phyloP scores from a whole-genome alignment of 768 basidiomycete species.

The Nidularia sp. region DNA sequence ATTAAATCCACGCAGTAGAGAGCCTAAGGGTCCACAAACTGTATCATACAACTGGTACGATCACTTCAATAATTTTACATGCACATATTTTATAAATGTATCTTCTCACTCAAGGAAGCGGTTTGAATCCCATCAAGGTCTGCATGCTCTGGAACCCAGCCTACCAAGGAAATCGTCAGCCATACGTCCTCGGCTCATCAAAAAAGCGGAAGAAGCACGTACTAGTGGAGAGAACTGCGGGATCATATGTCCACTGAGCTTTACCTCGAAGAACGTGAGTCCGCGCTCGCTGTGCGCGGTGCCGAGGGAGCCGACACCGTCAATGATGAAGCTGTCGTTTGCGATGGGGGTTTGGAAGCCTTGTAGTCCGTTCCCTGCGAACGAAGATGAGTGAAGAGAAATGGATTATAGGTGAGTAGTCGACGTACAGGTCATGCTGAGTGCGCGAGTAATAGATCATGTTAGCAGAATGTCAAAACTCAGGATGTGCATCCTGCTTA shows the following conservation, averaged over 20 bases:
- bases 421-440: constrained; percentile 39
- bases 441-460: background rate
- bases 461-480: too few relatives aligned
- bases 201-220: constrained; percentile 12
- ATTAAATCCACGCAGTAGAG: too few relatives aligned
- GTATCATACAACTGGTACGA: too few relatives aligned
- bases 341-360: constrained; percentile 71
- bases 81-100: background rate
- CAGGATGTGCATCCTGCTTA: too few relatives aligned
- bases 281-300: constrained; percentile 64
- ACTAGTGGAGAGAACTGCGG: constrained; percentile 65
- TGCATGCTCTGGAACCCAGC: constrained; percentile 70
- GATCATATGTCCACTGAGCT: constrained; percentile 71
- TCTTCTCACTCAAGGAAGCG: constrained; percentile 28
- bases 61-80: background rate
- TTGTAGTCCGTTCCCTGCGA: constrained; percentile 54
- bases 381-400: background rate
- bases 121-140: constrained; percentile 61
- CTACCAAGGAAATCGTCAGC: constrained; percentile 20
- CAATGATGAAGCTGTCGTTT: constrained; percentile 65
- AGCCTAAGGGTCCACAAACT: too few relatives aligned
- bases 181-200: background rate
- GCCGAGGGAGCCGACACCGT: constrained; percentile 66
- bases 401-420: background rate
- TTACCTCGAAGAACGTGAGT: constrained; percentile 64